A percentile compares a stretch with the other conserved stretches of the same genome.
phyloP scores from a whole-genome alignment of 1,139 yeast species.

The Yamadazyma membranifaciens region DNA sequence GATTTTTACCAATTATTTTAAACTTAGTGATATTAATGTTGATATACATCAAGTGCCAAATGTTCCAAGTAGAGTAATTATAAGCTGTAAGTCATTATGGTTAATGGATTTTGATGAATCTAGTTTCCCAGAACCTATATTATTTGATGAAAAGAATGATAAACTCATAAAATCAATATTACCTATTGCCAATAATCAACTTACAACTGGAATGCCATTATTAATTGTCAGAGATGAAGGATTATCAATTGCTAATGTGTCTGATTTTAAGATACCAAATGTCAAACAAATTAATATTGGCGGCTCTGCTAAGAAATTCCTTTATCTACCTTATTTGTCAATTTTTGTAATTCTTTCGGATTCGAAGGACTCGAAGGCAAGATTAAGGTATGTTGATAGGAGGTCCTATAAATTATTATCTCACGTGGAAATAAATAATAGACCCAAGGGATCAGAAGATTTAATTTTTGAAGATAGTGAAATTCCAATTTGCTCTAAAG shows the following conservation, averaged over 20 bases:
- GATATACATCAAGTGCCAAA: slow-evolving; percentile 3
- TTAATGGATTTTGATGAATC: slow-evolving; percentile 32
- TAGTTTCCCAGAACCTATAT: slow-evolving; percentile 37
- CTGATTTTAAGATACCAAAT: slow-evolving; percentile 24
- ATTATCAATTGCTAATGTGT: slow-evolving; percentile 34
- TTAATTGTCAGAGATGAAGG: slow-evolving; percentile 52
- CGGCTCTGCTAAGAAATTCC: slow-evolving; percentile 36
- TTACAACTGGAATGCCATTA: slow-evolving; percentile 5
- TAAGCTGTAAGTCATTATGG: slow-evolving; percentile 43
- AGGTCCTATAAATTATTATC: slow-evolving; percentile 23
- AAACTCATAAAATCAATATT: slow-evolving; percentile 19
- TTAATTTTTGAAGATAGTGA: slow-evolving; percentile 32
- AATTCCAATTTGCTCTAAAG: slow-evolving; percentile 29
- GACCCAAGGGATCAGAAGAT: slow-evolving; percentile 14
- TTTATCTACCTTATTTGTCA: slow-evolving; percentile 29
- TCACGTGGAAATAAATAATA: slow-evolving; percentile 22
- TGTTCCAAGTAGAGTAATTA: slow-evolving; percentile 21
- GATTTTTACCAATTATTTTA: slow-evolving; percentile 16
- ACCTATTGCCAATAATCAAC: slow-evolving; percentile 9
- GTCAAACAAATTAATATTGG: slow-evolving; percentile 35
- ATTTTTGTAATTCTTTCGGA: slow-evolving; percentile 41
- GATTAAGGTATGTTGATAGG: slow-evolving; percentile 35
- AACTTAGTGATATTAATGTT: slow-evolving; percentile 25
- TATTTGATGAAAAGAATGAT: slow-evolving; percentile 37
- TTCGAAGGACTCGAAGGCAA: slow-evolving; percentile 23